Conservation (phyloP, 768 basidiomycete species). For the Tricholoma furcatifolium region DNA sequence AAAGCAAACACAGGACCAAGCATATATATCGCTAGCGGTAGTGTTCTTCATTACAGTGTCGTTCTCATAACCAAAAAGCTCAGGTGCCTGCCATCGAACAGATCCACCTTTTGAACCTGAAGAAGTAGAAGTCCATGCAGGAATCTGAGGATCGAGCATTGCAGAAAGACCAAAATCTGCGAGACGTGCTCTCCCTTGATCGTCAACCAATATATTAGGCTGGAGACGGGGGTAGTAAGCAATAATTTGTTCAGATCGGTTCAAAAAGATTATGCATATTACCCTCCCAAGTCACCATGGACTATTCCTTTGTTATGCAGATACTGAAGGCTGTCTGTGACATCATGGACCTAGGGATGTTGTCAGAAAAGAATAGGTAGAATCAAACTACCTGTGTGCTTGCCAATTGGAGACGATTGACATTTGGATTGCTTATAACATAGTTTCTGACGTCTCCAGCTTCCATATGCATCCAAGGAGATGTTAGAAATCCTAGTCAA, state of each 20-base stretch:
- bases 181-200: constrained; percentile 19
- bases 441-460: not conserved
- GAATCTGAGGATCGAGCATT: constrained; percentile 17
- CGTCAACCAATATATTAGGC: constrained; percentile 23
- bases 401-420: not conserved
- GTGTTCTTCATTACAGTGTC: constrained; percentile 6
- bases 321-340: not conserved
- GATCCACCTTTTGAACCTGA: constrained; percentile 17
- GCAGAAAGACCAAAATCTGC: constrained; percentile 27
- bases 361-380: too few relatives aligned
- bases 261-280: not conserved
- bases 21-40: constrained; percentile 26
- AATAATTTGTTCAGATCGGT: not conserved
- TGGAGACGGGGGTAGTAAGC: not conserved
- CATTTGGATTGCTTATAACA: not conserved
- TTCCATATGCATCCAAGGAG: constrained; percentile 6
- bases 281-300: not conserved
- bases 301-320: not conserved
- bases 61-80: constrained; percentile 14
- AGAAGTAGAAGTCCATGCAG: constrained; percentile 10
- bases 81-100: constrained; percentile 26
- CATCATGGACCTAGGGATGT: not conserved
- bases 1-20: constrained; percentile 26
- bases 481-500: not conserved
- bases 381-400: not conserved